Evolutionary conservation across 352 stramenopile genomes (phyloP), one percentile per base, ranked within the genome.

Genomic region (Globisporangium heterothallicum): DNA sequence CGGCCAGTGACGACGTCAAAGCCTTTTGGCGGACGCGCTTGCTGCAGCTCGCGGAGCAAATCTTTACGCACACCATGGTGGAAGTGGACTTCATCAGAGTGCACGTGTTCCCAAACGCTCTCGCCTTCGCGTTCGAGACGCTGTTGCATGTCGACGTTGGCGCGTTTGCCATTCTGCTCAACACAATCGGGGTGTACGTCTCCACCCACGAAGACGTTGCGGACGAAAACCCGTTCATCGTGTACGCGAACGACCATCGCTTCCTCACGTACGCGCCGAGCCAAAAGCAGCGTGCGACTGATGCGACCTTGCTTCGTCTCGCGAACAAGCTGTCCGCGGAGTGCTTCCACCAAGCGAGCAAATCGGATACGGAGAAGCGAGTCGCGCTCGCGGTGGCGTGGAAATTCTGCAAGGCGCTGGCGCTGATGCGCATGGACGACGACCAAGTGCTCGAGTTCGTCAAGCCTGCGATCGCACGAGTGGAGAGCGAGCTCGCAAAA

Each of bases 351-450:
- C 49, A 3, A 3, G 21, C 34, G 9, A 27, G 5, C 3, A n/a
- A 36, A 29, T 47, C 34, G 13, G 24, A 53, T 9, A n/a, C 59
- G 0, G 19, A 61, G 14, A 46, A 27, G 0, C 53, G 27, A 0
- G 44, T 19, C 6, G 58, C 48, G 36, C 45, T 88, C 8, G 67
- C 73, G n/a, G n/a, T 78, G 25, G 69, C 63, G n/a, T 92, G 81
- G 81, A 86, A 88, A 53, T 74, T 84, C 27, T 82, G 68, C 44
- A 78, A 81, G 24, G 72, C 74, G 3, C 60, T 89, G 18, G 68
- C 79, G 18, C 36, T 84, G 10, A 36, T 90, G 16, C 64, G 69
- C 12, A 34, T 85, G 13, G 40, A 80, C 24, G 53, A 68, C 29
- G 49, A 49, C 9, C 65, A 82, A 24, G 24, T 86, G 24, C 59